These are phyloP conservation scores for Encephalitozoon cuniculi DNA, from an alignment of 371 early-diverging fungal species.

Conservation along the genomic window DNA sequence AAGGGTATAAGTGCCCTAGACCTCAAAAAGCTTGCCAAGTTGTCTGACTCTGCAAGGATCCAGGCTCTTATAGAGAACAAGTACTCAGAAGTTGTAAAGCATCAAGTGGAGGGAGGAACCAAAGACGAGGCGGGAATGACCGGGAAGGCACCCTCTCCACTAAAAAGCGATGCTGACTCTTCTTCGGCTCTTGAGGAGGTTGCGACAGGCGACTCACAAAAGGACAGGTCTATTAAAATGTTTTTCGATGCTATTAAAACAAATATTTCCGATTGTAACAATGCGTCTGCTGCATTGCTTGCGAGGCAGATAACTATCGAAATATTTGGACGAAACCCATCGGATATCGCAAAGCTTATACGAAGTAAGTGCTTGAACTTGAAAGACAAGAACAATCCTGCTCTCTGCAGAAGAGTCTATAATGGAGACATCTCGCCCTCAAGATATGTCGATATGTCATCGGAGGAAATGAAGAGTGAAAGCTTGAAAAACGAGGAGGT, in stretches of 20 bases:
- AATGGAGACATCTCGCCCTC: slow-evolving; percentile 46
- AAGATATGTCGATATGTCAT: slow-evolving; percentile 55
- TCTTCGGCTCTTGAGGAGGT: neutral
- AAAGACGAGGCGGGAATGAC: neutral
- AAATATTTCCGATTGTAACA: slow-evolving; percentile 1
- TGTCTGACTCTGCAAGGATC: neutral
- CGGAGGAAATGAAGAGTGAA: slow-evolving; percentile 60
- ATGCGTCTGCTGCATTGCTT: neutral
- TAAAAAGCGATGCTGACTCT: neutral
- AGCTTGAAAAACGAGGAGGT: slow-evolving; percentile 50
- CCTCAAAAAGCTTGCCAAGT: neutral
- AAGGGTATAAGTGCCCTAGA: neutral
- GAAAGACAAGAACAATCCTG: slow-evolving; percentile 56
- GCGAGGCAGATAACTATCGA: slow-evolving; percentile 21
- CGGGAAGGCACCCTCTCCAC: neutral
- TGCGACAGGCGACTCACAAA: slow-evolving; percentile 14
- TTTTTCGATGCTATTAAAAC: slow-evolving; percentile 39
- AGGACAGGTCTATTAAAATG: slow-evolving; percentile 43
- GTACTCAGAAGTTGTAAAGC: neutral
- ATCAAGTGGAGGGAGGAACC: neutral
- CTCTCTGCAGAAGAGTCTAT: slow-evolving; percentile 53
- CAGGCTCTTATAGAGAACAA: neutral
- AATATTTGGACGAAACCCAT: neutral
- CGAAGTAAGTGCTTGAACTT: slow-evolving; percentile 58
- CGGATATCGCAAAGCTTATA: slow-evolving; percentile 43